Base-by-base conservation (phyloP, 2,329 filamentous ascomycete genomes). In the Calonectria hongkongensis region DNA sequence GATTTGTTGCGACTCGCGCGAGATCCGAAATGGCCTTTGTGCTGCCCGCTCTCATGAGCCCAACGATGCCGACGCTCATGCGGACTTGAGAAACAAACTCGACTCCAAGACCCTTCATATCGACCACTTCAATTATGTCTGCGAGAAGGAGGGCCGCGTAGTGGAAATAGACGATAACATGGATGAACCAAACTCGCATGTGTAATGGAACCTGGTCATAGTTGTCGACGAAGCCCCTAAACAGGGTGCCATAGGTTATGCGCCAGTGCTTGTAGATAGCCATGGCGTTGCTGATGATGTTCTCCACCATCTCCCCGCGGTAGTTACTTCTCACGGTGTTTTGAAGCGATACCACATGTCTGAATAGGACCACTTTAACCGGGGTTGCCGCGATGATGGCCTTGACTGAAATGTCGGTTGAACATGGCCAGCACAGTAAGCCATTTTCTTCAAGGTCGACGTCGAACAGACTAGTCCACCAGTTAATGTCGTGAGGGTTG, bases 121-220 rank as follows among this genome's bases (percentile, higher is more conserved):
- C 89, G 21, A 90, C 85, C 36, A 84, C 80, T 54, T 89, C 87
- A 15, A 92, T 82, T 3, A 88, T 78, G 69, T 92, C 90, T 41
- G 89, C 88, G 4, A 92, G 81, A 33, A 91, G 82, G 54, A 92
- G 85, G 0, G 85, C 85, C 3, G 86, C 90, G 4, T 91, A 86
- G 74, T 91, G 88, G 87, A 89, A 92, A 75, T 91, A 90, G 0
- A 87, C 88, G 0, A 86, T 83, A 30, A 92, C 85, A 65, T 89
- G 88, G 18, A 90, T 85, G 72, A 90, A 91, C 90, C 90, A 92
- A 47, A 89, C 89, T 76, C 90, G 89, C 4, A 91, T 86, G 16
- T 87, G 88, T 18, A 86, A 77, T 2, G 89, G 88, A 0, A 92
- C 84, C 1, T 80, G 76, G 33, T 87, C 83, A 71, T 90, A 89